phyloP scores from a whole-genome alignment of 495 filamentous ascomycete genomes.

The Aspergillus hancockii region DNA sequence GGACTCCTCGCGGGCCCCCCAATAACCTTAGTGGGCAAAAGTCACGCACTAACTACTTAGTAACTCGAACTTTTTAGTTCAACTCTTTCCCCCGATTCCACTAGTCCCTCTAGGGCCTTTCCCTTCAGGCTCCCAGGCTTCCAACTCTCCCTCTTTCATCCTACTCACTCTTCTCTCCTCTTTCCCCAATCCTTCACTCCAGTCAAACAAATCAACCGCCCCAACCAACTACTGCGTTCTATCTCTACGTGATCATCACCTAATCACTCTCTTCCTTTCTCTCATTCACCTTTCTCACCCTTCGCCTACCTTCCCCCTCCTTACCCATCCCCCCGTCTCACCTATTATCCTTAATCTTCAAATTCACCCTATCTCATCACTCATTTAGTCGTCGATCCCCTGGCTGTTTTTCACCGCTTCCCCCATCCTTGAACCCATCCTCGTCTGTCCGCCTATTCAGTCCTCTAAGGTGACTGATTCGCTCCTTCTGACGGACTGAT shows the following conservation, averaged over 20 bases:
- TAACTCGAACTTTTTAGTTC: neutral
- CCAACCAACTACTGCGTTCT: constrained; percentile 1
- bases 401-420: constrained; percentile 13
- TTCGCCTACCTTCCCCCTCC: constrained; percentile 6
- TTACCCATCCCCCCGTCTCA: constrained; percentile 7
- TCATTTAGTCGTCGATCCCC: constrained; percentile 9
- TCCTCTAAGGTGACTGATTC: constrained; percentile 22
- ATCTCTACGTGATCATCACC: neutral
- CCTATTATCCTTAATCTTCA: constrained; percentile 11
- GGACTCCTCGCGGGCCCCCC: neutral
- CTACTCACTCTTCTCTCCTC: constrained; percentile 15
- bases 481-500: constrained; percentile 18
- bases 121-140: constrained; percentile 22
- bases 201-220: neutral
- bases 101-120: constrained; percentile 4
- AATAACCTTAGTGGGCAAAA: neutral
- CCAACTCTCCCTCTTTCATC: constrained; percentile 20
- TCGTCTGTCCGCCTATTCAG: constrained; percentile 13
- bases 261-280: constrained; percentile 3
- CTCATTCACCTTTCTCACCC: constrained; percentile 1
- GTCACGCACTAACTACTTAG: neutral
- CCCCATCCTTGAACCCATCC: constrained; percentile 10
- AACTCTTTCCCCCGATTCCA: neutral
- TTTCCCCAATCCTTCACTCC: constrained; percentile 6
- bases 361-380: constrained; percentile 3